phyloP scores from a whole-genome alignment of 129 eudicot genomes.

The Apium graveolens region DNA sequence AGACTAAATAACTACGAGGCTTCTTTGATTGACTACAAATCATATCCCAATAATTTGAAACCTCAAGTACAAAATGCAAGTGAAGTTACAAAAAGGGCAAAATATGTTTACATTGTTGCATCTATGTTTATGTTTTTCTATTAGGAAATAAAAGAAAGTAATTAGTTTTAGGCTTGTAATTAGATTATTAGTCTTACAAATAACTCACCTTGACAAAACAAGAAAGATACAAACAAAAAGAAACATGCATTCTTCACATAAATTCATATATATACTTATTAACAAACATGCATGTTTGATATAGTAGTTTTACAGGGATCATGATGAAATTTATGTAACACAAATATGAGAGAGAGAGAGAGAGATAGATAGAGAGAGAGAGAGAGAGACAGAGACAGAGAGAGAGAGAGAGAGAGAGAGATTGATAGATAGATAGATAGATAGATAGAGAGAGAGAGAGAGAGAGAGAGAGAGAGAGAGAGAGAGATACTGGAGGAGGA shows the following conservation, averaged over 20 bases:
- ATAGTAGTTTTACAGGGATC: background rate
- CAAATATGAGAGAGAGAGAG: no score
- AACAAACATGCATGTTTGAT: background rate
- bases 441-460: no score
- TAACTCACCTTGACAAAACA: no score
- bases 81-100: background rate
- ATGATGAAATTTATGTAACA: background rate
- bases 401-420: no score
- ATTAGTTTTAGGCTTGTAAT: background rate
- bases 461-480: background rate
- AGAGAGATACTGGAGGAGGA: slow-evolving; percentile 29
- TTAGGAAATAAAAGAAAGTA: background rate
- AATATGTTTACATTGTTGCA: background rate
- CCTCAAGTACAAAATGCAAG: background rate
- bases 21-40: background rate
- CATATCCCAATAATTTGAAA: background rate
- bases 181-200: no score
- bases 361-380: background rate
- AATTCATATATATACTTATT: background rate
- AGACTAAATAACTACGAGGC: background rate
- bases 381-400: slow-evolving; percentile 10
- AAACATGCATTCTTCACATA: background rate
- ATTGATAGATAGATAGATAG: no score
- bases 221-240: background rate
- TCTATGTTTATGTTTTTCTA: background rate